Conservation (phyloP, 2,329 filamentous ascomycete species). For the Penicillium sp. region DNA sequence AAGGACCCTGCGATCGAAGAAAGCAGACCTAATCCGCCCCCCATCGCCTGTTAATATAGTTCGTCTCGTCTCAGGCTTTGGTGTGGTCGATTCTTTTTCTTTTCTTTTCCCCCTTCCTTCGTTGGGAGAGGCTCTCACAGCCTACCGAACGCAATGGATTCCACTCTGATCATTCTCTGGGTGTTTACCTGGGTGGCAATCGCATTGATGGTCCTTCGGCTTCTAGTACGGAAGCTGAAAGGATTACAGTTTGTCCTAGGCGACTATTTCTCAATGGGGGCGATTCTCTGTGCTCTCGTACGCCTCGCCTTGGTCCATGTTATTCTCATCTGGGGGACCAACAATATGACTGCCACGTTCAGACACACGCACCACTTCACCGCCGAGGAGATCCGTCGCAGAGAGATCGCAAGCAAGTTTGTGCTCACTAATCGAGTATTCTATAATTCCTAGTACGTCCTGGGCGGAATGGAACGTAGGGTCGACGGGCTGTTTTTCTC, state of each 20-base stretch:
- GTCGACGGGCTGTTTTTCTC: neutral
- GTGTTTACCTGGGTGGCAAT: slow-evolving; percentile 16
- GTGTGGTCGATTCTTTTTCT: no score
- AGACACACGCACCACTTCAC: slow-evolving; percentile 31
- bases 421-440: slow-evolving; percentile 36
- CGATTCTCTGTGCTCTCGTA: no score
- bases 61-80: no score
- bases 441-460: slow-evolving; percentile 40
- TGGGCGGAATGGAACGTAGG: neutral
- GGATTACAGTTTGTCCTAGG: neutral
- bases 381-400: slow-evolving; percentile 33
- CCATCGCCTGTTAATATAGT: no score
- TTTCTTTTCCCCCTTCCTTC: no score
- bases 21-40: no score
- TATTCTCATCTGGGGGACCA: no score
- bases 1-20: no score
- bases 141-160: slow-evolving; percentile 3
- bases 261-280: no score
- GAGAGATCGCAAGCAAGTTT: slow-evolving; percentile 39
- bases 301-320: no score
- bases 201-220: slow-evolving; percentile 7
- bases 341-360: slow-evolving; percentile 10
- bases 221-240: neutral
- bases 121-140: neutral
- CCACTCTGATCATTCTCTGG: slow-evolving; percentile 17